These are phyloP conservation scores for Plasmodium billcollinsi DNA, from an alignment of 169 alveolate genomes.

Conservation along the genomic window DNA sequence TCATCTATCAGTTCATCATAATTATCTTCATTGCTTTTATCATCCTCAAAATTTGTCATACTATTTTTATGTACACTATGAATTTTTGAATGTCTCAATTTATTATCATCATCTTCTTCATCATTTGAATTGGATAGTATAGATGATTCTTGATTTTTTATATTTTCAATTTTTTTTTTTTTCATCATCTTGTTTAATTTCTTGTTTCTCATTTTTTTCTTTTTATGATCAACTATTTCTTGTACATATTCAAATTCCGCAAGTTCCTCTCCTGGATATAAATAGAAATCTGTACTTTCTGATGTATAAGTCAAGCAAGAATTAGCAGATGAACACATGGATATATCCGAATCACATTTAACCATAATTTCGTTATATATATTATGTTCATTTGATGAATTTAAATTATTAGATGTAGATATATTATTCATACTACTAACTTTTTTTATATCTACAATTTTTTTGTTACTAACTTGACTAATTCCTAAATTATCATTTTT, in stretches of 20 bases:
- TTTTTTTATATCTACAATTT: not conserved
- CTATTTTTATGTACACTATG: too few relatives aligned
- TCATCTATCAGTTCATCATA: too few relatives aligned
- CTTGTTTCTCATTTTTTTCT: slow-evolving; percentile 17
- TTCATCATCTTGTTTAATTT: slow-evolving; percentile 24
- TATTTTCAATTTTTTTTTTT: too few relatives aligned
- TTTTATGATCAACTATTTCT: slow-evolving; percentile 74
- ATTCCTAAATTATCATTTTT: too few relatives aligned
- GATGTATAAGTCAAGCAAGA: slow-evolving; percentile 61
- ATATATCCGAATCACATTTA: slow-evolving; percentile 46
- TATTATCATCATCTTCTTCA: too few relatives aligned
- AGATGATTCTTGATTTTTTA: too few relatives aligned
- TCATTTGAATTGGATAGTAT: too few relatives aligned
- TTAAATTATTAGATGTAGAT: slow-evolving; percentile 12
- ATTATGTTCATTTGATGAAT: slow-evolving; percentile 35
- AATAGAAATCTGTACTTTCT: slow-evolving; percentile 60
- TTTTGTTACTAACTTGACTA: too few relatives aligned
- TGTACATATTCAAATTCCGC: slow-evolving; percentile 31
- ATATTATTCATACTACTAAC: not conserved
- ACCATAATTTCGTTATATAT: slow-evolving; percentile 31
- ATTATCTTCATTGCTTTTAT: too few relatives aligned
- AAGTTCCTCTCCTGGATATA: slow-evolving; percentile 43
- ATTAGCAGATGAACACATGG: slow-evolving; percentile 65
- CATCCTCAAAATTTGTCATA: too few relatives aligned
- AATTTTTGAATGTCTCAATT: too few relatives aligned